Evolutionary conservation across 2,329 filamentous ascomycete genomes (phyloP).

Genomic region (Fusarium sambucinum): DNA sequence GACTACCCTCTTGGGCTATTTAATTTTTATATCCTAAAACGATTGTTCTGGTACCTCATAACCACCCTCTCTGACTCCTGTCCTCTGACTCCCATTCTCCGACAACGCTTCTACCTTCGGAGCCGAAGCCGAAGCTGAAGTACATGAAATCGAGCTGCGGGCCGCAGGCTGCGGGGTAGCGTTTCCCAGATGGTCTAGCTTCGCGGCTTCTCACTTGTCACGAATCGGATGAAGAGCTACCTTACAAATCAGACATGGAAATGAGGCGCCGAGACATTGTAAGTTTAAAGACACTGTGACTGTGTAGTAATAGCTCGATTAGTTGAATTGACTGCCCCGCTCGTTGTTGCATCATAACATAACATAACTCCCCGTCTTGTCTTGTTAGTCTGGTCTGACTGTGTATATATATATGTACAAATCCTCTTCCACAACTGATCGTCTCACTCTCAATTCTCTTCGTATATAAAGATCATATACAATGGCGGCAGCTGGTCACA

Average conservation of each 20-base stretch:
- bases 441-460: neutral
- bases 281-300: slow-evolving; percentile 1
- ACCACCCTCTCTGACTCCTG: neutral
- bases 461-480: neutral
- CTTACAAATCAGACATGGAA: slow-evolving; percentile 12
- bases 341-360: slow-evolving; percentile 14
- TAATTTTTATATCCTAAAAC: too few species aligned
- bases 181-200: slow-evolving; percentile 23
- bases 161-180: slow-evolving; percentile 31
- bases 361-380: slow-evolving; percentile 12
- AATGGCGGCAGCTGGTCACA: slow-evolving; percentile 47
- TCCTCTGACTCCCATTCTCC: neutral
- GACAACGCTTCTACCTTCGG: slow-evolving; percentile 18
- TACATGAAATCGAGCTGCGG: slow-evolving; percentile 4
- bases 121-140: slow-evolving; percentile 6
- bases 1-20: too few species aligned
- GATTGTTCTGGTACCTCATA: too few species aligned
- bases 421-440: neutral
- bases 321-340: slow-evolving; percentile 24
- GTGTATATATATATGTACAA: slow-evolving; percentile 22
- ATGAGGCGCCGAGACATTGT: slow-evolving; percentile 11
- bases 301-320: slow-evolving; percentile 1
- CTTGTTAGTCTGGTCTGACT: neutral
- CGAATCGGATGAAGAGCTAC: slow-evolving; percentile 6
- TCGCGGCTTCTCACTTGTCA: slow-evolving; percentile 4